phyloP scores from a whole-genome alignment of 2,329 filamentous ascomycete genomes.

The Diaporthe citrichinensis region DNA sequence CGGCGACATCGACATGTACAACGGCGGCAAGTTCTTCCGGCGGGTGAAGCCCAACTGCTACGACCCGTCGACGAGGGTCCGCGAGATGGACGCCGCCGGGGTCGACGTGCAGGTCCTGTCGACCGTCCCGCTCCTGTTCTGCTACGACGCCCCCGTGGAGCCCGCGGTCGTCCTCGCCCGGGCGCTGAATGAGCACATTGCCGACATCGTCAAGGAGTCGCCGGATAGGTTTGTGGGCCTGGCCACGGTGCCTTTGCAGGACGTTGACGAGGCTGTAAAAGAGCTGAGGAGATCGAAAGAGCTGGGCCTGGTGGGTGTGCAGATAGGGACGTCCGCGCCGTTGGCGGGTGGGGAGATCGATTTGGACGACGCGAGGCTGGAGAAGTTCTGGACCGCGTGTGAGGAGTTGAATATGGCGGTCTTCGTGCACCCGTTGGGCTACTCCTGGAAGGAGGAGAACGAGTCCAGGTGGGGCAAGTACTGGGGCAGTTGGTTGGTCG shows the following conservation, averaged over 20 bases:
- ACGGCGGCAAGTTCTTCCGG: constrained; percentile 51
- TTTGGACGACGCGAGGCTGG: constrained; percentile 49
- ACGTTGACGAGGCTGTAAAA: constrained; percentile 47
- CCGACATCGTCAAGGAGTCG: constrained; percentile 44
- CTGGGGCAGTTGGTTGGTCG: constrained; percentile 53
- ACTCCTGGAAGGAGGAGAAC: constrained; percentile 52
- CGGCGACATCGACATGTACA: constrained; percentile 52
- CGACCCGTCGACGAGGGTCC: constrained; percentile 46
- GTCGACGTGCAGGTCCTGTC: constrained; percentile 54
- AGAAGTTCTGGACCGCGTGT: constrained; percentile 51
- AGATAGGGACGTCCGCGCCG: constrained; percentile 52
- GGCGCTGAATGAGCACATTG: constrained; percentile 52
- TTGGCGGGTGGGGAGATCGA: constrained; percentile 45
- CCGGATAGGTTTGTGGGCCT: constrained; percentile 52
- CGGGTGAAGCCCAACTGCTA: constrained; percentile 53
- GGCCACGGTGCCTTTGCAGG: constrained; percentile 52
- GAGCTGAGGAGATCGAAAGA: constrained; percentile 48
- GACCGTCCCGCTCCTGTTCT: constrained; percentile 55
- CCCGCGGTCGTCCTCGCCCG: constrained; percentile 49
- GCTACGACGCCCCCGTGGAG: constrained; percentile 51
- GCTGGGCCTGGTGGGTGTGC: constrained; percentile 50
- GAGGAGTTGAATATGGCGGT: constrained; percentile 51
- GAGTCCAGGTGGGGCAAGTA: constrained; percentile 50
- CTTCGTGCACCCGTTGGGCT: constrained; percentile 54
- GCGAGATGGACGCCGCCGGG: constrained; percentile 53